phyloP scores from a whole-genome alignment of 116 monocot species.

The Dioscorea cayenensis region DNA sequence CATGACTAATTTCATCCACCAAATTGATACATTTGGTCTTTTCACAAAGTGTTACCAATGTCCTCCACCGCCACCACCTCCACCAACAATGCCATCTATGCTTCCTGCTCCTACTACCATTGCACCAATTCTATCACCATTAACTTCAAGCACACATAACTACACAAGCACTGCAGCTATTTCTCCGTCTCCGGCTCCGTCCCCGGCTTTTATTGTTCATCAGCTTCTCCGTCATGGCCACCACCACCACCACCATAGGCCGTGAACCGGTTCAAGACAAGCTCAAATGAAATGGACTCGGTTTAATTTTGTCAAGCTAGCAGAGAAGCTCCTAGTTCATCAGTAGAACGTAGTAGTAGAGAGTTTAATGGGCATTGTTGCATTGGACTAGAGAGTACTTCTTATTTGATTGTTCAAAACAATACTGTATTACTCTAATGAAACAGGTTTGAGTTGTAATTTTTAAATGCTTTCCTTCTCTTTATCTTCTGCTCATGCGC shows the following conservation, averaged over 20 bases:
- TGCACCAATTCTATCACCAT: not conserved
- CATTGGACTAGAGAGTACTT: not conserved
- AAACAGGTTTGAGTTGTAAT: conserved; percentile 1
- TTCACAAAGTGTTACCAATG: conserved; percentile 90
- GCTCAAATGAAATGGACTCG: not conserved
- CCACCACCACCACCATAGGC: conserved; percentile 1
- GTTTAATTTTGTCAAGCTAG: not conserved
- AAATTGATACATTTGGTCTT: conserved; percentile 73
- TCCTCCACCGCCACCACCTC: conserved; percentile 32
- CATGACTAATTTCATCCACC: conserved; percentile 78
- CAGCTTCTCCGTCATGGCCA: conserved; percentile 6
- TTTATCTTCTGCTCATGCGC: not conserved
- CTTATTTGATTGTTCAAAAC: not conserved
- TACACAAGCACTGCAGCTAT: not conserved
- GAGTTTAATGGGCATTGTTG: too few species aligned
- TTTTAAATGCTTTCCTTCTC: not conserved
- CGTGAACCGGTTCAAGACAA: not conserved
- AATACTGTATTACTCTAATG: not conserved
- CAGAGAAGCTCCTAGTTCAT: not conserved
- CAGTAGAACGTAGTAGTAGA: too few species aligned
- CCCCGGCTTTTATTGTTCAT: conserved; percentile 9
- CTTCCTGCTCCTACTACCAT: conserved; percentile 1
- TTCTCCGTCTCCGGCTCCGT: conserved; percentile 24
- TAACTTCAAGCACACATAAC: conserved; percentile 1
- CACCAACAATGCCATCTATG: not conserved